These are phyloP conservation scores for Pachysandra terminalis DNA, from an alignment of 164 flowering plant genomes.

Conservation along the genomic window DNA sequence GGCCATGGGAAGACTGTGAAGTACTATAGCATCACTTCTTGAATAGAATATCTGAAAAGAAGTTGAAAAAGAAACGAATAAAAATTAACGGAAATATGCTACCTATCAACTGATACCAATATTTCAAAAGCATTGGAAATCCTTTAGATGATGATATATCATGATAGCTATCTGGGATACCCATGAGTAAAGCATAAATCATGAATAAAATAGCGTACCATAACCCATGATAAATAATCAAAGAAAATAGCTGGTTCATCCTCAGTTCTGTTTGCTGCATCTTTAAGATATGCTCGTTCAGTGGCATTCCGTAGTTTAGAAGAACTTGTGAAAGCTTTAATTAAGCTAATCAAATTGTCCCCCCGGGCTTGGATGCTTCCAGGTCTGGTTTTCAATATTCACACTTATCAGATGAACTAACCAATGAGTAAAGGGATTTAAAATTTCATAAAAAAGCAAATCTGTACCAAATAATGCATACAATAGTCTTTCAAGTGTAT, in stretches of 20 bases:
- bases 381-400: slow-evolving; percentile 51
- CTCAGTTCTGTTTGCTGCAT: slow-evolving; percentile 17
- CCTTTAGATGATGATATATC: neutral
- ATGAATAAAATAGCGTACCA: slow-evolving; percentile 45
- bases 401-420: slow-evolving; percentile 7
- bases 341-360: slow-evolving; percentile 71
- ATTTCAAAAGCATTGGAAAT: neutral
- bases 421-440: neutral
- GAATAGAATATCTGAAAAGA: slow-evolving; percentile 69
- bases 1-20: slow-evolving; percentile 67
- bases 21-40: slow-evolving; percentile 49
- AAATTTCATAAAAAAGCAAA: slow-evolving; percentile 5
- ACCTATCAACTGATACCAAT: neutral
- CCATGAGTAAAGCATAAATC: neutral
- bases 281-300: slow-evolving; percentile 32
- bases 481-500: slow-evolving; percentile 93
- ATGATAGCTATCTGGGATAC: neutral
- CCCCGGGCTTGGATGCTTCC: slow-evolving; percentile 99
- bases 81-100: neutral
- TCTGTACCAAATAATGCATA: slow-evolving; percentile 73
- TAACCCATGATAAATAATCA: slow-evolving; percentile 70
- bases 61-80: neutral
- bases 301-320: slow-evolving; percentile 45
- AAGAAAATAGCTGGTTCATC: slow-evolving; percentile 79
- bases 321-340: slow-evolving; percentile 76